Percentiles rank a stretch among this genome's conserved stretches.
These are phyloP conservation scores for Penicillium concentricum DNA, from an alignment of 2,329 filamentous ascomycete species.

Conservation along the genomic window DNA sequence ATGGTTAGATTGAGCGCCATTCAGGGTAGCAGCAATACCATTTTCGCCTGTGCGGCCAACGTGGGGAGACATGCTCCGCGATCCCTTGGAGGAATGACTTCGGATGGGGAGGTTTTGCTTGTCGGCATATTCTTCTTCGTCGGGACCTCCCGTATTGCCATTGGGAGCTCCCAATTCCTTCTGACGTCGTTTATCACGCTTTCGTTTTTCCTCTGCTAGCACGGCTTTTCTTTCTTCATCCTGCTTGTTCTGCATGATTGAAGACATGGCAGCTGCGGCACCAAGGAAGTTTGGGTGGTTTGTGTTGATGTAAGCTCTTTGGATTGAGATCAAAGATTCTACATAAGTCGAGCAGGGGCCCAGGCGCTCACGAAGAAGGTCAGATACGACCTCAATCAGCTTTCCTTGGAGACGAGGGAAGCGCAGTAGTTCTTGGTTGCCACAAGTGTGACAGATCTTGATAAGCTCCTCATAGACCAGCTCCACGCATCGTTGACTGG, in stretches of 20 bases:
- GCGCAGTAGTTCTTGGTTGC: conserved; percentile 86
- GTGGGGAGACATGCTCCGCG: conserved; percentile 80
- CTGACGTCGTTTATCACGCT: conserved; percentile 75
- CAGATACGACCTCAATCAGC: conserved; percentile 96
- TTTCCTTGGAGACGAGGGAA: conserved; percentile 94
- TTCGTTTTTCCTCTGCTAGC: conserved; percentile 79
- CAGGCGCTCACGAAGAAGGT: conserved; percentile 85
- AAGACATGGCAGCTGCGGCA: conserved; percentile 94
- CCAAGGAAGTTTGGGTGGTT: conserved; percentile 99
- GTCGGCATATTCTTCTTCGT: conserved; percentile 62
- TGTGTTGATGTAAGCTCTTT: conserved; percentile 98
- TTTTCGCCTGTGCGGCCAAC: conserved; percentile 63
- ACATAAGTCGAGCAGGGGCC: conserved; percentile 89
- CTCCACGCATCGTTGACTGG: conserved; percentile 94
- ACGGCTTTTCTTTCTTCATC: conserved; percentile 83
- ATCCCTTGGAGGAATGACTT: conserved; percentile 59
- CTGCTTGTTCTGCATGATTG: conserved; percentile 91
- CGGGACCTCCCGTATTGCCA: conserved; percentile 58
- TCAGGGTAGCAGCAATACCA: conserved; percentile 66
- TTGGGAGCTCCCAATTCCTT: conserved; percentile 80
- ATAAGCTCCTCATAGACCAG: conserved; percentile 98
- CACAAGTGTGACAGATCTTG: conserved; percentile 98
- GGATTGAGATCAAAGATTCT: conserved; percentile 94
- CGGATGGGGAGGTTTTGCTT: conserved; percentile 58
- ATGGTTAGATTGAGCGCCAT: conserved; percentile 62